phyloP scores from a whole-genome alignment of 192 early-diverging fungal genomes.

The Bifiguratus adelaidae region DNA sequence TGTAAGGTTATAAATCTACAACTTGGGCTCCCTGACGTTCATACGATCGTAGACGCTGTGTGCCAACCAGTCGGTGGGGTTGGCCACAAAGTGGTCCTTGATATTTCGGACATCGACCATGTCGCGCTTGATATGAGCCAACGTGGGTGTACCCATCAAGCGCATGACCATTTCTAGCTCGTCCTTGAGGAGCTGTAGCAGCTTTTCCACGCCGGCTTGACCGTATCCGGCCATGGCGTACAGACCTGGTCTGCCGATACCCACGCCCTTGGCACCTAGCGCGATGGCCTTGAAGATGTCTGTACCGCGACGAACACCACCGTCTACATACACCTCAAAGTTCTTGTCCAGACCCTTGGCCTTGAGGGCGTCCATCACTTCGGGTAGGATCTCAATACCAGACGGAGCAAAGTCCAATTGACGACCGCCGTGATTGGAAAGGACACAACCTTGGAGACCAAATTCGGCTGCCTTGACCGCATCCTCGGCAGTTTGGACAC shows the following conservation, averaged over 20 bases:
- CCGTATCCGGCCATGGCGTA: constrained; percentile 71
- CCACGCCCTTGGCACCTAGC: constrained; percentile 86
- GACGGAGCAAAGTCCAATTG: constrained; percentile 72
- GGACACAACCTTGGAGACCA: constrained; percentile 76
- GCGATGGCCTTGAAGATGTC: constrained; percentile 97
- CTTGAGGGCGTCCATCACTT: constrained; percentile 70
- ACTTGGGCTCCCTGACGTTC: background rate
- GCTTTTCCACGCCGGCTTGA: constrained; percentile 65
- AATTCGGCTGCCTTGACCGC: constrained; percentile 69
- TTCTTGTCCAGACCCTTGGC: constrained; percentile 30
- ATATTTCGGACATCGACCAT: constrained; percentile 28
- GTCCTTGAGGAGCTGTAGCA: constrained; percentile 68
- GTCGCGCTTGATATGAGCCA: constrained; percentile 51
- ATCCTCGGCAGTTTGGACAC: constrained; percentile 84
- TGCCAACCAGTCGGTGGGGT: constrained; percentile 14
- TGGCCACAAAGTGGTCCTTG: constrained; percentile 15
- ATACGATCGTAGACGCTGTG: constrained; percentile 10
- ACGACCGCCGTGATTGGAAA: constrained; percentile 96
- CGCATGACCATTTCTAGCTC: constrained; percentile 84
- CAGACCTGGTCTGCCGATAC: constrained; percentile 66
- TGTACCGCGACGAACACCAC: constrained; percentile 82
- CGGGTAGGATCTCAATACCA: constrained; percentile 77
- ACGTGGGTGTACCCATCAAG: constrained; percentile 51
- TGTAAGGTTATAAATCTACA: no score
- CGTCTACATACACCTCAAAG: constrained; percentile 89